Percentiles rank a stretch among this genome's conserved stretches.
phyloP scores from a whole-genome alignment of 2,329 filamentous ascomycete genomes.

The Immersiporthe knoxdaviesiana region DNA sequence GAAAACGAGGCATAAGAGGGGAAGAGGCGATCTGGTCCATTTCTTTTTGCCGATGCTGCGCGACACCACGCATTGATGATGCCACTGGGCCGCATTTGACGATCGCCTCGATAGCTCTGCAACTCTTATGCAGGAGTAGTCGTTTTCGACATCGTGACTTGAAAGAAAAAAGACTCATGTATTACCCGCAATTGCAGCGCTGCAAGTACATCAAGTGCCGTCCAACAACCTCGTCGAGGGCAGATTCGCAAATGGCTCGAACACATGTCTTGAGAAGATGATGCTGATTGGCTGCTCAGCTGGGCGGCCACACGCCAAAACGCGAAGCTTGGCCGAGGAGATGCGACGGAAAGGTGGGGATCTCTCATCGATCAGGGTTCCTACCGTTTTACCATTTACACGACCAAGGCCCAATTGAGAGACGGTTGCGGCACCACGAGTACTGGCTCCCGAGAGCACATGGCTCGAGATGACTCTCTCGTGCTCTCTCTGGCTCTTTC shows the following conservation, averaged over 20 bases:
- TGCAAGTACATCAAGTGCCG: background rate
- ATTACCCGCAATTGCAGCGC: background rate
- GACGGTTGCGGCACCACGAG: background rate
- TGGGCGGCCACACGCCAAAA: background rate
- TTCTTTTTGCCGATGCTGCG: background rate
- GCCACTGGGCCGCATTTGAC: background rate
- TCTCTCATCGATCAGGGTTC: conserved; percentile 19
- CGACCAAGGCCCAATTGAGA: background rate
- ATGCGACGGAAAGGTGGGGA: conserved; percentile 15
- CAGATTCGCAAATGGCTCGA: conserved; percentile 22
- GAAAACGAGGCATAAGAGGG: background rate
- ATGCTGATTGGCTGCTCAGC: conserved; percentile 28
- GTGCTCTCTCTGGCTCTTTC: no score
- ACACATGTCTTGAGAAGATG: conserved; percentile 24
- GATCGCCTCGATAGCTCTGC: background rate
- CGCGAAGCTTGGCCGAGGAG: conserved; percentile 10
- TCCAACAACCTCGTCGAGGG: background rate
- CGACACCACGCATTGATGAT: background rate
- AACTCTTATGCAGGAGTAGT: background rate
- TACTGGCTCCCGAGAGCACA: background rate
- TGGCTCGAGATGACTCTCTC: background rate
- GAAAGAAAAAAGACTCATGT: background rate
- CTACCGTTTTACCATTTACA: background rate
- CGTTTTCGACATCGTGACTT: conserved; percentile 1
- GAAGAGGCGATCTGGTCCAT: background rate